Evolutionary conservation across 2,329 filamentous ascomycete genomes (phyloP).

Genomic region (Graphiopsis chlorocephala): DNA sequence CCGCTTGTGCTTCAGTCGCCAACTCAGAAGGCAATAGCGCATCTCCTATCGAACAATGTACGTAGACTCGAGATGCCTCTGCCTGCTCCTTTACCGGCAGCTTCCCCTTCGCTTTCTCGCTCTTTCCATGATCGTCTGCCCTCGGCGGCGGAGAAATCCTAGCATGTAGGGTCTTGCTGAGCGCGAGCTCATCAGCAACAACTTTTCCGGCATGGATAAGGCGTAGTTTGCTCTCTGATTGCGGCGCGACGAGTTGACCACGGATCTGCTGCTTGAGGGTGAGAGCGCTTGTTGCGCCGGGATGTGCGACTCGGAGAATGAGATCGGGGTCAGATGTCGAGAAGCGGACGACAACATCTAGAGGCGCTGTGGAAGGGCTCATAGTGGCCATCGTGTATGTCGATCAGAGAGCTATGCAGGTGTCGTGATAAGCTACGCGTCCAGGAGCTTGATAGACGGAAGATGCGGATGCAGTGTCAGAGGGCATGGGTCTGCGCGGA

Average conservation of each 20-base stretch:
- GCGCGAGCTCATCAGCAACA: conserved; percentile 68
- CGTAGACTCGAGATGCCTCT: conserved; percentile 64
- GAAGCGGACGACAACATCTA: conserved; percentile 87
- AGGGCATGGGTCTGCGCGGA: not conserved
- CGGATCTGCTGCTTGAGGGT: conserved; percentile 82
- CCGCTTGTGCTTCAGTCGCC: conserved; percentile 58
- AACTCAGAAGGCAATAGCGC: conserved; percentile 68
- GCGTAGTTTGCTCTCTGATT: conserved; percentile 70
- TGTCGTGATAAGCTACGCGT: not conserved
- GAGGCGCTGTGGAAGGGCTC: conserved; percentile 3
- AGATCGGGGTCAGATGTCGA: conserved; percentile 81
- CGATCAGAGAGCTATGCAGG: not conserved
- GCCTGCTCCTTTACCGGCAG: conserved; percentile 49
- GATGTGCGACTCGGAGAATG: conserved; percentile 68
- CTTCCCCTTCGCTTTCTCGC: conserved; percentile 63
- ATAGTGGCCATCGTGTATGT: conserved; percentile 4
- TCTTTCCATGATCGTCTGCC: conserved; percentile 29
- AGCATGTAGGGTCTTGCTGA: conserved; percentile 66
- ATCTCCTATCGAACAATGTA: conserved; percentile 88
- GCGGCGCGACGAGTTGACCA: conserved; percentile 59
- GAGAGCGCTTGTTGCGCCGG: conserved; percentile 68
- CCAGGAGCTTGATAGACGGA: not conserved
- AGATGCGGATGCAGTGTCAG: not conserved
- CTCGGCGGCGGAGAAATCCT: conserved; percentile 53
- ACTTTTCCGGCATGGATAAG: conserved; percentile 89